Base-by-base conservation (phyloP, 2,329 filamentous ascomycete genomes). In the Sclerotinia nivalis region DNA sequence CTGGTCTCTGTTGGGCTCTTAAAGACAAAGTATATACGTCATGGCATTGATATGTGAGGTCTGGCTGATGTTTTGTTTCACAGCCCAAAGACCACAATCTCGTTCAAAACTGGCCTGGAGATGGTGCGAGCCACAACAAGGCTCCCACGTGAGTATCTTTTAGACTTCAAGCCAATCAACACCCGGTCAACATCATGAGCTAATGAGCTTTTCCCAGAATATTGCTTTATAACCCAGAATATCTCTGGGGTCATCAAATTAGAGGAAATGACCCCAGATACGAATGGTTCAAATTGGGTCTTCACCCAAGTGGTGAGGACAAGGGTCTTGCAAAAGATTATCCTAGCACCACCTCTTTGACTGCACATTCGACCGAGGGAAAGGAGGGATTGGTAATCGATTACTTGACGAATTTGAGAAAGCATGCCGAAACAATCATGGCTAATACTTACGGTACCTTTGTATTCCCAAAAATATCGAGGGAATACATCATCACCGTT, bases 401-500 rank as follows among this genome's bases (percentile, higher is more conserved):
- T 43, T 60, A 60, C 22, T 43, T 60, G 56, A 60, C 10, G 22
- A 43, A 28, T 43, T 25, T 60, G 22, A 60, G 56, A 15, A 60
- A 43, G 34, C 56, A 60, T 60, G 8, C 56, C 12, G 56, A 60
- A 22, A 43, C 22, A 20, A 43, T 9, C 25, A 60, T 60, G 56
- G 40, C 22, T 7, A 60, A 18, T 20, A 60, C 56, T 4, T 60
- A 60, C 4, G 37, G 34, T 25, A 15, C 22, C 22, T 34, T 12
- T 40, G 22, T 60, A 10, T 43, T 60, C 6, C 20, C 56, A 43
- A 37, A 25, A 9, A 60, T 60, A 18, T 60, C 64, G 10, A 55
- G 31, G 12, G 64, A 66, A 34, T 66, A 66, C 28, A 66, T 66
- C 50, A 40, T 66, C 13, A 66, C 64, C 20, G 64, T 66, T 7